Base-by-base conservation (phyloP, 1,284 basidiomycete species). In the Gomphus sp. region DNA sequence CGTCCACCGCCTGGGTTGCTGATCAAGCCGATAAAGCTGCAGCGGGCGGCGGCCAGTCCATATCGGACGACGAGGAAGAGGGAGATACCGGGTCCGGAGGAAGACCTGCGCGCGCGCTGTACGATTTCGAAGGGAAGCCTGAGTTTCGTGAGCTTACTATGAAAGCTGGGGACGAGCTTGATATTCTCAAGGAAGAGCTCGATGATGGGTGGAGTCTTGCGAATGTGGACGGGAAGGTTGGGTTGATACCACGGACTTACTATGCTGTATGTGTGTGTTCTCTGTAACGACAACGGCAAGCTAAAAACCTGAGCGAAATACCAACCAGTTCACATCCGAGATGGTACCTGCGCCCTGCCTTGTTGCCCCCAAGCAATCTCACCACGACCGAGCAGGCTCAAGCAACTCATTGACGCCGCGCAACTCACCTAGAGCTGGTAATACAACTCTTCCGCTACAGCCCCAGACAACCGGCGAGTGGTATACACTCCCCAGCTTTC, bases 391-490 rank as follows among this genome's bases (percentile, higher is more conserved):
- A 31, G 77, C 80, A 58, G 67, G 70, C 0, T 80, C 79, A 2
- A 68, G 69, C 39, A 74, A 74, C 36, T 76, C 80, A 4, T 69
- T 79, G 49, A 85, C 82, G 2, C 83, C 83, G 41, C 75, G 77
- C 39, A 74, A 71, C 1, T 81, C 82, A 6, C 76, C 76, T 33
- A 71, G 70, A 9, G 58, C 68, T 6, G 64, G 67, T n/a, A 61
- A 64, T 7, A 69, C 69, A 33, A 64, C 72, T 3, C 67, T 72
- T 18, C 79, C 80, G n/a, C 73, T 88, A 47, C 66, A 83, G n/a
- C 82, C 80, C 8, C 87, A 89, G 64, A 76, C 76, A 50, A 90
- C 88, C 0, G 87, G 86, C n/a, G 87, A 89, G 69, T 86, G 85
- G 61, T 81, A 87, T 63, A 84, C 62, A 37, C 61, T 66, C 31